Percentiles rank a stretch among this genome's conserved stretches.
These are phyloP conservation scores for Elaeis oleifera DNA, from an alignment of 202 grass and related monocot genomes.

Conservation along the genomic window DNA sequence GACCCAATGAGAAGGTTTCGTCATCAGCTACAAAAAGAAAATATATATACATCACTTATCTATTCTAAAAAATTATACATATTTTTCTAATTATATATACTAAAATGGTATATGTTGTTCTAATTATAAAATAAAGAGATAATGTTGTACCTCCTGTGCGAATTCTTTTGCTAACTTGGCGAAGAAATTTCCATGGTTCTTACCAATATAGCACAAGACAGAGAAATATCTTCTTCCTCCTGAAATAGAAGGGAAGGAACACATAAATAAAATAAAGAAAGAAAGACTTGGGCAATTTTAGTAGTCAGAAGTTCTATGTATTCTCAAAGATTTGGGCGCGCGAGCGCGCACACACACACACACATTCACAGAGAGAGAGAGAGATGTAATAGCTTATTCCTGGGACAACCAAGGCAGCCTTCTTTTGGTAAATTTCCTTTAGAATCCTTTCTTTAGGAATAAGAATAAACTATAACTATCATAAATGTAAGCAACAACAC, in stretches of 20 bases:
- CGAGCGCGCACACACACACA: too few species aligned
- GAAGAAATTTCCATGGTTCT: slow-evolving; percentile 65
- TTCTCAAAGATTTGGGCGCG: too few species aligned
- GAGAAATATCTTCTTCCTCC: slow-evolving; percentile 76
- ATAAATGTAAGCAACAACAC: too few species aligned
- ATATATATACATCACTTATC: too few species aligned
- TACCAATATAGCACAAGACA: slow-evolving; percentile 68
- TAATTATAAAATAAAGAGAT: slow-evolving; percentile 6
- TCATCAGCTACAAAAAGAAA: slow-evolving; percentile 6
- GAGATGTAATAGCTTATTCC: too few species aligned
- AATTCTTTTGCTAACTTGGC: slow-evolving; percentile 70
- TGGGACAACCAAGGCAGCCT: too few species aligned
- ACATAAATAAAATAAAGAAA: slow-evolving; percentile 27
- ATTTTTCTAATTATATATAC: slow-evolving; percentile 3
- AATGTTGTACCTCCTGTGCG: slow-evolving; percentile 59
- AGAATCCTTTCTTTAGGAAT: too few species aligned
- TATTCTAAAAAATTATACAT: background rate
- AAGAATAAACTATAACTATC: too few species aligned
- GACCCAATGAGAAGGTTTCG: slow-evolving; percentile 3
- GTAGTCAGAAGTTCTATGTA: too few species aligned
- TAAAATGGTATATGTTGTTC: background rate
- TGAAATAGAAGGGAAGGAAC: slow-evolving; percentile 20
- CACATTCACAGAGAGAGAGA: too few species aligned
- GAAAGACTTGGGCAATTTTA: background rate
- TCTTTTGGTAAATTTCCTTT: too few species aligned